Base-by-base conservation (phyloP, 352 stramenopile species). In the Phytophthora constricta region DNA sequence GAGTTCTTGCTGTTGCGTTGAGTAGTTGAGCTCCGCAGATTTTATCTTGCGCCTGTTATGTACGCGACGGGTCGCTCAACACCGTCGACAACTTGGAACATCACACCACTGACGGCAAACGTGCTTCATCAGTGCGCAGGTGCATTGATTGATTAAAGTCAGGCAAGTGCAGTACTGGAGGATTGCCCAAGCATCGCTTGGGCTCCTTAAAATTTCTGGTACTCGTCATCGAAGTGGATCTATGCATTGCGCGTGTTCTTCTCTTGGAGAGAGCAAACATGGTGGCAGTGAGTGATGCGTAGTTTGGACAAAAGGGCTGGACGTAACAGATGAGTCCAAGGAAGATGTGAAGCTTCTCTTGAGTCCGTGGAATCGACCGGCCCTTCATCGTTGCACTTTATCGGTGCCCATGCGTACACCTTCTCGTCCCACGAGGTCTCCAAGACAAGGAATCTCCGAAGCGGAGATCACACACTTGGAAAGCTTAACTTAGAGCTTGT, bases 401-500 rank as follows among this genome's bases (percentile, higher is more conserved):
- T 28, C 28, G 3, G 62, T 47, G 22, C 65, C 62, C 20, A 62
- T 55, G 2, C 56, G 45, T 5, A 62, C 27, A 4, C 62, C 62
- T 7, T 65, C 2, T 16, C 56, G 48, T 17, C 62, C 45, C 26
- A 70, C 37, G 37, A 65, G n/a, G 20, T 58, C 62, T 3, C 53
- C 62, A 0, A 70, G 28, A 26, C 56, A 62, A 0, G 62, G 53
- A 20, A 70, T 70, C n/a, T 70, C 58, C 1, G 9, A 3, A 5
- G 43, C 31, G 10, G 25, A 47, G 54, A 65, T 52, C 39, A 65
- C 33, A 39, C 53, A 70, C 56, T 70, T 70, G n/a, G 31, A 31
- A 16, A 62, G 34, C n/a, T 69, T 69, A 10, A 50, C 45, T 34
- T 56, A 69, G 1, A 55, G 13, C 25, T 55, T 47, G 14, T 41